These are phyloP conservation scores for Wakefieldia striispora DNA, from an alignment of 768 basidiomycete species.

Conservation along the genomic window DNA sequence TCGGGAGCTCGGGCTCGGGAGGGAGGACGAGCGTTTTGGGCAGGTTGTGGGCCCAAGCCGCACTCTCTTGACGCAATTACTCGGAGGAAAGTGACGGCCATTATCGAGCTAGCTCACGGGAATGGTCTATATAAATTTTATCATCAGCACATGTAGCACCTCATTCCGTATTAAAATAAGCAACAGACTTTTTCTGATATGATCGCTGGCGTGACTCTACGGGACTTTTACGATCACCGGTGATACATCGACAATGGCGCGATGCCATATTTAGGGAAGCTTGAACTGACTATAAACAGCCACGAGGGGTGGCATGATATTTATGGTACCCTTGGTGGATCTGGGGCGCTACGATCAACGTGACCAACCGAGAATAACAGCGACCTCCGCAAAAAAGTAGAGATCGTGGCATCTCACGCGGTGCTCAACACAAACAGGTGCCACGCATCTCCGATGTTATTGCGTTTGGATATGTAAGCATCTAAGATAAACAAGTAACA, in stretches of 20 bases:
- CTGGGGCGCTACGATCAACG: neutral
- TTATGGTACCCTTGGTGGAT: neutral
- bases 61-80: neutral
- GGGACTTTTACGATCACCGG: too few relatives aligned
- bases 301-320: too few relatives aligned
- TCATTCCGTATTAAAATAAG: too few relatives aligned
- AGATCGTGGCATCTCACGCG: neutral
- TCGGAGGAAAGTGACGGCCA: neutral
- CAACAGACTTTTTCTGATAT: too few relatives aligned
- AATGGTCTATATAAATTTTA: too few relatives aligned
- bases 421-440: neutral
- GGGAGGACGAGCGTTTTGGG: constrained; percentile 57
- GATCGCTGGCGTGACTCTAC: too few relatives aligned
- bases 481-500: neutral
- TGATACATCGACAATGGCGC: too few relatives aligned
- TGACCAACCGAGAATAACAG: neutral
- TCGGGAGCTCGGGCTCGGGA: constrained; percentile 37
- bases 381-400: too few relatives aligned
- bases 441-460: neutral
- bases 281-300: too few relatives aligned
- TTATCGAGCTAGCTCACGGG: neutral
- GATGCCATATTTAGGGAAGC: too few relatives aligned
- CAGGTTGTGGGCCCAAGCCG: constrained; percentile 48
- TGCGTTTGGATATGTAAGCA: neutral
- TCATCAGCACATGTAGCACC: too few relatives aligned